Percentiles rank a stretch among this genome's conserved stretches.
phyloP scores from a whole-genome alignment of 1,139 yeast species.

The Sugiyamaella sp. region DNA sequence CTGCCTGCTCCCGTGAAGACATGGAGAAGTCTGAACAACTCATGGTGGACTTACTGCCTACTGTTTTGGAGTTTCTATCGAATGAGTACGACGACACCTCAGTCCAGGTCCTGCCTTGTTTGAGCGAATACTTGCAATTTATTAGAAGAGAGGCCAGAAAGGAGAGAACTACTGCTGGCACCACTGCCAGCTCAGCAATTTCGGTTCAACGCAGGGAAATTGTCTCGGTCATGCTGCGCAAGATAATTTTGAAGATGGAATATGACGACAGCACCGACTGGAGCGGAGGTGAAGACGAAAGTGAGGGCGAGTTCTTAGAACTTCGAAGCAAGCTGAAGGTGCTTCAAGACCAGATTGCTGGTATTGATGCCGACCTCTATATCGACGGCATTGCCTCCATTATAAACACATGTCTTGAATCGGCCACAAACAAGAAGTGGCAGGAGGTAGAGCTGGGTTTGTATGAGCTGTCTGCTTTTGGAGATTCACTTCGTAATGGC shows the following conservation, averaged over 20 bases:
- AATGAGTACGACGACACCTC: slow-evolving; percentile 91
- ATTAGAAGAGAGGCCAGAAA: slow-evolving; percentile 58
- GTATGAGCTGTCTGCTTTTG: slow-evolving; percentile 73
- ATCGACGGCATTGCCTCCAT: slow-evolving; percentile 68
- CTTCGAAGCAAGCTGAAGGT: slow-evolving; percentile 70
- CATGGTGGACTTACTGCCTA: slow-evolving; percentile 70
- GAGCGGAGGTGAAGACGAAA: slow-evolving; percentile 54
- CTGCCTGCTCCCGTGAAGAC: slow-evolving; percentile 35
- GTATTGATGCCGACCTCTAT: slow-evolving; percentile 71
- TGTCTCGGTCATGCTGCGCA: slow-evolving; percentile 63
- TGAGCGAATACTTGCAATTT: slow-evolving; percentile 70
- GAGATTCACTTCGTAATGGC: slow-evolving; percentile 79
- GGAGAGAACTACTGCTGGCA: slow-evolving; percentile 35
- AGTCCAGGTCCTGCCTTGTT: slow-evolving; percentile 76
- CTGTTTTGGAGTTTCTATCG: slow-evolving; percentile 66
- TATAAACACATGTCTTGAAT: slow-evolving; percentile 58
- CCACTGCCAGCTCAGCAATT: slow-evolving; percentile 39
- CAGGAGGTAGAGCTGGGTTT: slow-evolving; percentile 83
- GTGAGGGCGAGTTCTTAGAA: slow-evolving; percentile 77
- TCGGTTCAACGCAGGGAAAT: slow-evolving; percentile 49
- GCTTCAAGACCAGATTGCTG: slow-evolving; percentile 84
- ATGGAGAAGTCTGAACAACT: slow-evolving; percentile 48
- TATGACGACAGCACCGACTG: slow-evolving; percentile 73
- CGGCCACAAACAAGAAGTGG: slow-evolving; percentile 51
- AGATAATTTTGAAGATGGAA: slow-evolving; percentile 75